Base-by-base conservation (phyloP, 1,284 basidiomycete species). In the Sanghuangporus weigelae region DNA sequence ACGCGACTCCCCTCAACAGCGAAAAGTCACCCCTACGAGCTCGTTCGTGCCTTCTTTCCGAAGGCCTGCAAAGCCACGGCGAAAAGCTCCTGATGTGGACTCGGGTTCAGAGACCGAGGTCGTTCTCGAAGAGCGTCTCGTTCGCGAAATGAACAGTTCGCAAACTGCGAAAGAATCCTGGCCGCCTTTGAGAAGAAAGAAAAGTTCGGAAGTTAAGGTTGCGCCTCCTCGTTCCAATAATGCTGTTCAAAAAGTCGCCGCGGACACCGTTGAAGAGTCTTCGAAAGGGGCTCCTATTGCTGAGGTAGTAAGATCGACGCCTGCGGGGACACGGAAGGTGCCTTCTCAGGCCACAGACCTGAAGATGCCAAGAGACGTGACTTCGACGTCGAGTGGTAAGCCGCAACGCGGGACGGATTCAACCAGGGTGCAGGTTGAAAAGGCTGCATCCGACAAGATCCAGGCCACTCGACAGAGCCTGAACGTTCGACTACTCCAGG, bases 151-250 rank as follows among this genome's bases (percentile, higher is more conserved):
- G 23, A 23, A 53, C 16, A 26, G n/a, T n/a, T 26, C 12, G 12
- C 53, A 7, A 16, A 21, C 6, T 6, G 42, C 55, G n/a, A 55
- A 23, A 5, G 16, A 36, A 39, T 19, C 31, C 4, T 57, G 61
- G 61, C 61, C 61, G 42, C 61, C 61, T 19, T 16, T 14, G 21
- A 57, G 61, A 31, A 48, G 57, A n/a, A 57, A 40, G 19, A 62
- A 50, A 38, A 38, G 26, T 8, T 7, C 16, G 53, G 53, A 38
- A n/a, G 12, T 36, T 19, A 31, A 51, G 12, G 14, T 26, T 14
- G 14, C 19, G 26, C 26, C 49, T 51, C 19, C 14, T 51, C 19
- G 44, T n/a, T 7, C 21, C 16, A 5, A n/a, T 2, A 11, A 11
- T 7, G 7, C 44, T 46, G 6, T n/a, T n/a, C 44, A 46, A 19